These are phyloP conservation scores for Madurella mycetomatis DNA, from an alignment of 2,329 filamentous ascomycete species.

Conservation along the genomic window DNA sequence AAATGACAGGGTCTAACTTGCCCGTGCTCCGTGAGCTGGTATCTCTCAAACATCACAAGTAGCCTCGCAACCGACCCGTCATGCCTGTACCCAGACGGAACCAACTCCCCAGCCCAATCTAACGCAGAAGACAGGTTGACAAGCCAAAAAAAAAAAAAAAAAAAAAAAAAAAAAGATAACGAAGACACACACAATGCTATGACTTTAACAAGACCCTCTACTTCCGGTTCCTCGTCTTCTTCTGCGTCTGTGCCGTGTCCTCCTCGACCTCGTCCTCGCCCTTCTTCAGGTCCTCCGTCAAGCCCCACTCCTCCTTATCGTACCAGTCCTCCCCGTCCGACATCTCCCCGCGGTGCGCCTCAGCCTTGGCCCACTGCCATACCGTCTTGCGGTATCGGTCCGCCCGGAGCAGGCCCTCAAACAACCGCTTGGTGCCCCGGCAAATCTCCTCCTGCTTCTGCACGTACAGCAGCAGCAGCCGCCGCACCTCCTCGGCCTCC, in stretches of 20 bases:
- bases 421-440: conserved; percentile 62
- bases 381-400: conserved; percentile 69
- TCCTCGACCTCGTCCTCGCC: conserved; percentile 81
- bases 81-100: too few relatives aligned
- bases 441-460: conserved; percentile 85
- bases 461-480: conserved; percentile 69
- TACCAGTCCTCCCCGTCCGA: conserved; percentile 90
- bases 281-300: conserved; percentile 72
- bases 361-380: conserved; percentile 71
- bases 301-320: conserved; percentile 73
- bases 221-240: conserved; percentile 57
- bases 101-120: neutral
- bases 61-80: too few relatives aligned
- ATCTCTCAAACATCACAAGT: too few relatives aligned
- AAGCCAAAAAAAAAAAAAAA: neutral
- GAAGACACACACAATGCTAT: neutral
- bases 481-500: conserved; percentile 75
- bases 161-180: neutral
- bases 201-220: too few relatives aligned
- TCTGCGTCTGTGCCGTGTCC: conserved; percentile 55
- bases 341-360: conserved; percentile 72
- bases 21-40: too few relatives aligned
- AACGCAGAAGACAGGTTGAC: too few relatives aligned
- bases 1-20: too few relatives aligned
- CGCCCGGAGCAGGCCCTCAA: conserved; percentile 66